Percentiles rank a stretch among this genome's conserved stretches.
phyloP scores from a whole-genome alignment of 371 early-diverging fungal genomes.

The Saksenaea vasiformis region DNA sequence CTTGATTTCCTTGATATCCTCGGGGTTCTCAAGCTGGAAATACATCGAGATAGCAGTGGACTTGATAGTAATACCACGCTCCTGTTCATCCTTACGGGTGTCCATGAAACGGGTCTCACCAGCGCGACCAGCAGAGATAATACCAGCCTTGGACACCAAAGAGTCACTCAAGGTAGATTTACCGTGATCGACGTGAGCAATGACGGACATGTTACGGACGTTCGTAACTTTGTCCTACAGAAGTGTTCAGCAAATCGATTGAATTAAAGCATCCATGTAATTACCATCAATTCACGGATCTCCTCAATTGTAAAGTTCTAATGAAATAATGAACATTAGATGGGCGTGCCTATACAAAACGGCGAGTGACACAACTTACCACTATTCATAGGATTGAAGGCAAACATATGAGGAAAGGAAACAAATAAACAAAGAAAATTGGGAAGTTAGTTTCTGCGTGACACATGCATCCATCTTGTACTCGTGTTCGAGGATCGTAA shows the following conservation, averaged over 20 bases:
- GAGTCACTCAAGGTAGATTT: slow-evolving; percentile 98
- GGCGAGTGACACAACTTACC: not conserved
- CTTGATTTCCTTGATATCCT: slow-evolving; percentile 88
- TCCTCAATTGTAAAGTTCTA: not conserved
- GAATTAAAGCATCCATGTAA: not conserved
- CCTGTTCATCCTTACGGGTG: slow-evolving; percentile 99
- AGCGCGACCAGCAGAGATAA: slow-evolving; percentile 96
- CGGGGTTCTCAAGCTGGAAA: slow-evolving; percentile 87
- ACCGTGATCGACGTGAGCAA: slow-evolving; percentile 99
- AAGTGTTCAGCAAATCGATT: not conserved
- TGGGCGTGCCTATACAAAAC: not conserved
- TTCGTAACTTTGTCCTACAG: slow-evolving; percentile 70
- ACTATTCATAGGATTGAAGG: not conserved
- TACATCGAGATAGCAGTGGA: slow-evolving; percentile 99
- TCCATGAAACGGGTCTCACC: slow-evolving; percentile 99
- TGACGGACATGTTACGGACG: slow-evolving; percentile 99
- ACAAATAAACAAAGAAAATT: not conserved
- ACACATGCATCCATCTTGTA: slow-evolving; percentile 1
- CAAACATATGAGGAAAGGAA: not conserved
- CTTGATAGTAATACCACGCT: slow-evolving; percentile 99
- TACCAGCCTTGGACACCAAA: slow-evolving; percentile 98
- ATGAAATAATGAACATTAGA: not conserved
- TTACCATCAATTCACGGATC: slow-evolving; percentile 39
- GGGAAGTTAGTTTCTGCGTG: not conserved
- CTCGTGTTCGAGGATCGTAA: not conserved